Conservation (phyloP, 1,139 yeast genomes). For the Taphrina communis region DNA sequence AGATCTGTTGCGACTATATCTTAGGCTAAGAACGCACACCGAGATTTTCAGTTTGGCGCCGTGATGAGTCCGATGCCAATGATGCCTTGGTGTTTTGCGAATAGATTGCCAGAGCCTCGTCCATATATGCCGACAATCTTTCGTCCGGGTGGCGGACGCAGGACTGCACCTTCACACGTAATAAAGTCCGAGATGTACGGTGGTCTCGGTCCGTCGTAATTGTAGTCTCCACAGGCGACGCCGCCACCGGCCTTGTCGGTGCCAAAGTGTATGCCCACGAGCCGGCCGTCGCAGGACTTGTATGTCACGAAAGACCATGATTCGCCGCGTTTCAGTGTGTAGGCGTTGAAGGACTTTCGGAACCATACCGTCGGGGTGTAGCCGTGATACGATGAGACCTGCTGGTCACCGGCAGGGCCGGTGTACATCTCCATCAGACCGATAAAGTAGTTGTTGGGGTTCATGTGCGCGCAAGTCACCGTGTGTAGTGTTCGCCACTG, state of each 20-base stretch:
- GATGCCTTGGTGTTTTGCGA: background rate
- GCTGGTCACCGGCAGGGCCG: background rate
- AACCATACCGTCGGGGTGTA: background rate
- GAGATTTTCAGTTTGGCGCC: no score
- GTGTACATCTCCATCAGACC: background rate
- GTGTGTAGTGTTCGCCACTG: background rate
- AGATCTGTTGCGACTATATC: no score
- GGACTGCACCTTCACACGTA: background rate
- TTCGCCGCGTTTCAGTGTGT: background rate
- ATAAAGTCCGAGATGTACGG: background rate
- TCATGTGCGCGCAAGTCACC: background rate
- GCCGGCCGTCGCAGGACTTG: slow-evolving; percentile 1
- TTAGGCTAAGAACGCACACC: no score
- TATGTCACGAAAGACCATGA: slow-evolving; percentile 1
- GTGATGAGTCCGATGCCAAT: slow-evolving; percentile 1
- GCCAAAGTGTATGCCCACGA: slow-evolving; percentile 3
- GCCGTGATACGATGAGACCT: slow-evolving; percentile 1
- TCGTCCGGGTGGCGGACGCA: background rate
- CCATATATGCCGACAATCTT: slow-evolving; percentile 9
- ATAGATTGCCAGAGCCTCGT: background rate
- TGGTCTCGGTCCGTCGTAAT: background rate
- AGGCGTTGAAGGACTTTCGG: background rate
- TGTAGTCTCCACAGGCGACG: slow-evolving; percentile 5
- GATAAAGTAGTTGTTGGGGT: background rate
- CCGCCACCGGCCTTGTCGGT: background rate